Base-by-base conservation (phyloP, 805 yeast species). In the Saccharomycopsis sp. region DNA sequence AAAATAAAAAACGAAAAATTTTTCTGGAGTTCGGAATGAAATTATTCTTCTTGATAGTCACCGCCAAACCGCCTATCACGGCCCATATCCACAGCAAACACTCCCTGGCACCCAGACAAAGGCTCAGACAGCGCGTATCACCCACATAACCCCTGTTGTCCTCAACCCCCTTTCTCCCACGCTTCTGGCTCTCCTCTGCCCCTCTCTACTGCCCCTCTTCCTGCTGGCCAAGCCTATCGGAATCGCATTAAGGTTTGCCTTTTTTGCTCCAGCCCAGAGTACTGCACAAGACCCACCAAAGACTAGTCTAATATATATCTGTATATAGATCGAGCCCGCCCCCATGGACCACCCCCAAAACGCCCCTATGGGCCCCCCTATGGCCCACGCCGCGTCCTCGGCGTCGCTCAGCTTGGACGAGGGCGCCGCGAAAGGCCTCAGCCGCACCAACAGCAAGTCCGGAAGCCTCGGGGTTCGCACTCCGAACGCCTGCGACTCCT, bases 401-500 rank as follows among this genome's bases (percentile, higher is more conserved):
- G 37, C 37, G 9, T 29, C 37, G 5, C 5, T 29, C 12, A 29
- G 37, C 37, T 5, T 44, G 48, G 21, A 44, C 48, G 21, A 44
- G 7, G 21, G 48, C 44, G n/a, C 12, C 44, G n/a, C 15, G 7
- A 44, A 44, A n/a, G 16, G 48, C 12, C 18, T 16, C 48, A 44
- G 48, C 21, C 48, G 48, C 8, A 44, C n/a, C 34, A 51, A 34
- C 53, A 37, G 21, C 53, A 34, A 18, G 23, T 34, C 14, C 34
- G 21, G 44, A 15, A 37, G 40, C 9, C 15, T 29, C 3, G 21
- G 44, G 50, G 47, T n/a, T 12, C 29, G 60, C 23, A 34, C 52
- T 18, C 23, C 37, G n/a, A 54, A 29, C 21, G 63, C 63, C 18
- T 60, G 63, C 37, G 63, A 60, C 34, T 18, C 47, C 3, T 60